A percentile compares a stretch with the other conserved stretches of the same genome.
Evolutionary conservation across 345 rosid species (phyloP).

Genomic region (Draba incana): DNA sequence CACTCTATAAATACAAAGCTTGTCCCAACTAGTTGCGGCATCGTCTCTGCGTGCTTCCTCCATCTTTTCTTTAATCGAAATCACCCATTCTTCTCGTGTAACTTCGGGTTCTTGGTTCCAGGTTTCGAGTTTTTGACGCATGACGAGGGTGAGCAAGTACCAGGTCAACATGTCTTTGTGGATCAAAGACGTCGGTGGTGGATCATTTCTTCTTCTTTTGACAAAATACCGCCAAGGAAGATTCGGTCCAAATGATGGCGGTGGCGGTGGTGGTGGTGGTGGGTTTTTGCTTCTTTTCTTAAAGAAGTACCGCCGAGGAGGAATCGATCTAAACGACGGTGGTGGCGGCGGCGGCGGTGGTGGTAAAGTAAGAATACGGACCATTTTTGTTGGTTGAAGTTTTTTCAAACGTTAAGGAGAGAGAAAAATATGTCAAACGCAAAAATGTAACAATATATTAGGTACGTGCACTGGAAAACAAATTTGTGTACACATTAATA

Average conservation of each 20-base stretch:
- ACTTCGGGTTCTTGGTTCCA: slow-evolving; percentile 3
- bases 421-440: slow-evolving; percentile 16
- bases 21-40: slow-evolving; percentile 60
- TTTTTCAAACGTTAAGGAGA: background rate
- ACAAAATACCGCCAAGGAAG: slow-evolving; percentile 29
- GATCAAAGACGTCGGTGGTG: background rate
- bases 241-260: slow-evolving; percentile 30
- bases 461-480: too few species aligned
- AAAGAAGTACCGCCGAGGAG: slow-evolving; percentile 17
- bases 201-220: slow-evolving; percentile 15
- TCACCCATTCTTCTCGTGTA: slow-evolving; percentile 64
- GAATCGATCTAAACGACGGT: slow-evolving; percentile 36
- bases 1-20: slow-evolving; percentile 34
- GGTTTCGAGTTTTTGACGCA: slow-evolving; percentile 15
- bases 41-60: slow-evolving; percentile 62
- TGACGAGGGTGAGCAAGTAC: slow-evolving; percentile 29
- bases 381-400: slow-evolving; percentile 28
- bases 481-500: background rate
- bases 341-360: slow-evolving; percentile 33
- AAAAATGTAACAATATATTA: background rate
- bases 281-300: slow-evolving; percentile 2
- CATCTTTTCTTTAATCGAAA: slow-evolving; percentile 65
- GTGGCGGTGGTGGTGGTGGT: slow-evolving; percentile 34
- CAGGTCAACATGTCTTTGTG: slow-evolving; percentile 12
- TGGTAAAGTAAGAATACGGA: slow-evolving; percentile 34